Evolutionary conservation across 2,329 filamentous ascomycete species (phyloP), one percentile per base, ranked within the genome.

Genomic region (Cordyceps pruinosa): DNA sequence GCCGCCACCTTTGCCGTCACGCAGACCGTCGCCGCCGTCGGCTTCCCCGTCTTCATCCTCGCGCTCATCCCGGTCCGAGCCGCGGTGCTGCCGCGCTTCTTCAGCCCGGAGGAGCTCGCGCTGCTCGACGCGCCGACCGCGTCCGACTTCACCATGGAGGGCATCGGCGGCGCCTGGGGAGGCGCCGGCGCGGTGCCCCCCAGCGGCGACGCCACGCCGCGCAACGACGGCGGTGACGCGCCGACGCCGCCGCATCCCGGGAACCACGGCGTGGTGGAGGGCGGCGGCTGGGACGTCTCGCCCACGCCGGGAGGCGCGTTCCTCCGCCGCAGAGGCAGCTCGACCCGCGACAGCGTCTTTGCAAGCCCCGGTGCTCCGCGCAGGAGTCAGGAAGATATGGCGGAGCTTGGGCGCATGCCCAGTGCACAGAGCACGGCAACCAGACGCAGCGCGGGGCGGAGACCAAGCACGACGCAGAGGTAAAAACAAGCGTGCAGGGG

Each of bases 1-100:
- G 88, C 78, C 3, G 88, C 85, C 23, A 93, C 89, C 0, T 91
- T 93, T 68, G 88, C 89, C 59, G 89, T 92, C 65, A 91, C 89
- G 0, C 86, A 93, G 72, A 92, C 89, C 0, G 86, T 92, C 50
- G 89, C 88, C 3, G 89, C 89, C 2, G 88, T 93, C 12, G 89
- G 89, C 0, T 93, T 92, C 63, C 89, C 89, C 9, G 78, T 90
- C 35, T 81, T 90, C 61, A 90, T 91, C 65, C 72, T 90, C 48
- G 70, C 83, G 17, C 75, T 90, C 5, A 85, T 90, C 25, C 88
- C 88, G 0, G 71, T 85, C 2, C 79, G 88, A 9, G 81, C 85
- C 2, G 73, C 83, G 59, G 60, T 90, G 6, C 74, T 91, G 62
- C 87, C 87, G 1, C 72, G 73, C 34, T 77, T 81, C 67, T 86